Conservation (phyloP, 2,329 filamentous ascomycete species). For the Chaetoscypha palmicola region DNA sequence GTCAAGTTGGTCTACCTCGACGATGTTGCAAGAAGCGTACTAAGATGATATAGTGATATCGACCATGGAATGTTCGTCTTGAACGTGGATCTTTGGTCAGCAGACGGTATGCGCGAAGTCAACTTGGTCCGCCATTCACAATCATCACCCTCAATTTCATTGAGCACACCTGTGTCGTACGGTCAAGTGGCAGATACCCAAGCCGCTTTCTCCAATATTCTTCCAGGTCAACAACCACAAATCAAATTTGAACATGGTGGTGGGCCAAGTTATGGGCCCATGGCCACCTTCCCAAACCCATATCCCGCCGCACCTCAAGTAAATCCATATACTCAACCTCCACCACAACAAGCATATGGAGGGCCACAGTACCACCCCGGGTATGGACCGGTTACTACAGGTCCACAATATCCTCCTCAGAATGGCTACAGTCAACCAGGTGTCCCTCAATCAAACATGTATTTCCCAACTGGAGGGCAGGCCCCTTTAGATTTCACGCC, state of each 20-base stretch:
- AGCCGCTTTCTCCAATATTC: conserved; percentile 24
- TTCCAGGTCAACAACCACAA: conserved; percentile 14
- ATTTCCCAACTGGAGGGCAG: conserved; percentile 15
- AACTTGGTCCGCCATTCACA: conserved; percentile 61
- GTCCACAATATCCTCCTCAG: conserved; percentile 24
- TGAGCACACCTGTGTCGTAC: conserved; percentile 73
- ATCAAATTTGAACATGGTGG: conserved; percentile 15
- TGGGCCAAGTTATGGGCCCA: conserved; percentile 11
- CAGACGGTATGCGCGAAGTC: conserved; percentile 53
- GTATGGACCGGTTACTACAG: conserved; percentile 17
- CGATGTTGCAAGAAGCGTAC: conserved; percentile 1
- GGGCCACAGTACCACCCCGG: conserved; percentile 21
- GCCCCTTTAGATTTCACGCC: conserved; percentile 8
- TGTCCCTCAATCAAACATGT: conserved; percentile 5
- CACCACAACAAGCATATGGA: conserved; percentile 6
- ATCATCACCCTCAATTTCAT: conserved; percentile 70
- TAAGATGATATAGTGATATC: conserved; percentile 47
- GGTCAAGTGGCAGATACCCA: conserved; percentile 42
- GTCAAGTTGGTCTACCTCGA: conserved; percentile 56
- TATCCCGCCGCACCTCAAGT: conserved; percentile 25
- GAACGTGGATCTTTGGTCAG: conserved; percentile 62
- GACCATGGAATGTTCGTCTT: conserved; percentile 62
- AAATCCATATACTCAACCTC: conserved; percentile 21
- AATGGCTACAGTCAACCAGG: conserved; percentile 35
- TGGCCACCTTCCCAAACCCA: conserved; percentile 15